Conservation (phyloP, 306 rosid genomes). For the Dalbergia cochinchinensis region DNA sequence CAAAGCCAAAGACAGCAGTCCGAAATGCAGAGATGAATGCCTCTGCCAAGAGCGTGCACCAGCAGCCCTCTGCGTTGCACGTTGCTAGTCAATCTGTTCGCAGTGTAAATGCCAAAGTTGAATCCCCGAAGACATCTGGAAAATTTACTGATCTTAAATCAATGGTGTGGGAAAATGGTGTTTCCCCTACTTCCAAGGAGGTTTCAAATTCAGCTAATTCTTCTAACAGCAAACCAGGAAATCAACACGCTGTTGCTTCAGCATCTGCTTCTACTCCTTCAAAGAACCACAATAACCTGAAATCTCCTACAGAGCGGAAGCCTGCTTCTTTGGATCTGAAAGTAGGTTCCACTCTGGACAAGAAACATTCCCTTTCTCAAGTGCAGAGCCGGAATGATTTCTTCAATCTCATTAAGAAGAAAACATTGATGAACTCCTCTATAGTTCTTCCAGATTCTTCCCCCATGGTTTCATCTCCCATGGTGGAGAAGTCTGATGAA, state of each 20-base stretch:
- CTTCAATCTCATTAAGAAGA: constrained; percentile 85
- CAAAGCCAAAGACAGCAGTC: constrained; percentile 75
- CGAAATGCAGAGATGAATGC: constrained; percentile 71
- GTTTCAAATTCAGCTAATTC: constrained; percentile 68
- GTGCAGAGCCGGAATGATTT: constrained; percentile 95
- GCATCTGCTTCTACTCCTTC: constrained; percentile 65
- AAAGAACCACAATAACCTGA: constrained; percentile 72
- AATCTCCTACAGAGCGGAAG: constrained; percentile 69
- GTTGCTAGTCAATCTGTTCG: constrained; percentile 72
- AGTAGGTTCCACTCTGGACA: constrained; percentile 78
- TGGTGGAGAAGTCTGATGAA: constrained; percentile 70
- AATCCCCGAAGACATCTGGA: constrained; percentile 85
- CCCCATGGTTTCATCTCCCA: constrained; percentile 60
- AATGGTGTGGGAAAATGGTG: constrained; percentile 82
- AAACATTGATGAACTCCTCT: constrained; percentile 66
- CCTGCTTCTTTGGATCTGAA: constrained; percentile 70
- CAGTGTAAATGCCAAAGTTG: constrained; percentile 71
- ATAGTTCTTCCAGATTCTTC: constrained; percentile 62
- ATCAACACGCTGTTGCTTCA: constrained; percentile 68
- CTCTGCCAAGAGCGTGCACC: constrained; percentile 65
- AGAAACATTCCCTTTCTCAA: constrained; percentile 82
- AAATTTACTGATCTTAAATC: constrained; percentile 92
- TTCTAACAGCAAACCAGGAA: constrained; percentile 62
- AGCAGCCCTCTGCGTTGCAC: constrained; percentile 63
- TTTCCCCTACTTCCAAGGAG: constrained; percentile 75